Base-by-base conservation (phyloP, 495 filamentous ascomycete species). In the Penicillium nucicola region DNA sequence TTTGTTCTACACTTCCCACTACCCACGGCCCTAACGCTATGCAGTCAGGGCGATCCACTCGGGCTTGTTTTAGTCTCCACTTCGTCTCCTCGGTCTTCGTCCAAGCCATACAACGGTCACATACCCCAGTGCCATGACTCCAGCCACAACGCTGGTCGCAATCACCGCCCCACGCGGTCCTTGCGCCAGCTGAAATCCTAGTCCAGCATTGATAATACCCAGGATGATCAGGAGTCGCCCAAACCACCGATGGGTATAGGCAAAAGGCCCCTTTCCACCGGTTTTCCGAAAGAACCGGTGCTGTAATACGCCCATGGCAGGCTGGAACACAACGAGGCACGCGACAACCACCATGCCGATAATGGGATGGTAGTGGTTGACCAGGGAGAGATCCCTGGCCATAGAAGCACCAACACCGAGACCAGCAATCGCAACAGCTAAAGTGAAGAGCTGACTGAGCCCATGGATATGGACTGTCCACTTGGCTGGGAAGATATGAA, bases 121-220 rank as follows among this genome's bases (percentile, higher is more conserved):
- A 61, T 85, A 87, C 10, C 62, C 44, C 4, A 71, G 1, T 35
- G 72, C 78, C 18, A 82, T 52, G 5, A 85, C 43, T 13, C 70
- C 84, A 7, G 83, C 77, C 31, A 89, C 65, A 1, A 87, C 77
- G 1, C 74, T 60, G 60, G 85, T 87, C 4, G 78, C 80, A 52
- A 85, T 76, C 23, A 82, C 48, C 20, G 76, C 77, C 2, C 71
- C 68, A 22, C 25, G 41, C 7, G 65, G 60, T 13, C 52, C 60
- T 10, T 58, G 53, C 14, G 77, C 64, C n/a, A 86, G 61, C 20
- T 69, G 49, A 12, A 89, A 71, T 1, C 87, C 88, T 4, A 89
- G 65, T 0, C 87, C 87, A 42, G 80, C 88, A 64, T 90, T 91
- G 46, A 90, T 70, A 30, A 88, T 71, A 2, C 82, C 88, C n/a